Base-by-base conservation (phyloP, 2,329 filamentous ascomycete genomes). In the Stagonosporopsis chrysanthemi region DNA sequence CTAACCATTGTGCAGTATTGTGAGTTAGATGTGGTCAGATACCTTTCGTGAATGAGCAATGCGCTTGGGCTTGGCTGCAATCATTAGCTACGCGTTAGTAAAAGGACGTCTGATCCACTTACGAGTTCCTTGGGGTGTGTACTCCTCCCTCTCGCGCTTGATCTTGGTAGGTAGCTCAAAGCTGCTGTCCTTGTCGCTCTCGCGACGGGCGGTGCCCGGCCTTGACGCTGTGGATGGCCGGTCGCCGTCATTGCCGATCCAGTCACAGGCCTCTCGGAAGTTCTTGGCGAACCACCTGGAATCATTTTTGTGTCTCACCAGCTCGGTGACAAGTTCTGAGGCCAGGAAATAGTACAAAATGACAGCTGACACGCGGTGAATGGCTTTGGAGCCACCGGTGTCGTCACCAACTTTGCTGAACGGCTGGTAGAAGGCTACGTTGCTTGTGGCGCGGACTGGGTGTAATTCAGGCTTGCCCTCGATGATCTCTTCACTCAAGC, bases 271-370 rank as follows among this genome's bases (percentile, higher is more conserved):
- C 24, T 70, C 67, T 49, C 60, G 56, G 43, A 71, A 71, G 47
- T 68, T 71, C 38, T 68, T 68, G 36, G 68, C 66, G 41, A 71
- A 71, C 66, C 68, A 69, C 46, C 63, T 63, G 3, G 68, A 68
- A 52, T 69, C 67, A 24, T 63, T 58, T 22, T 66, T 65, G 7
- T 64, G 64, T 41, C 67, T 61, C 5, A 63, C 61, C 39, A 71
- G 52, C 58, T 70, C 66, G 42, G 61, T 63, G 49, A 70, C 65
- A 46, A 66, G 65, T 39, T 65, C 65, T 35, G 67, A 67, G 14
- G 66, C 66, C 43, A 70, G 36, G 36, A 70, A 69, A 43, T 68
- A 70, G 50, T 70, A 70, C 38, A 65, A 39, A 39, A 69, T 69
- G 35, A 69, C 61, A 12, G 67, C 66, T 19, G 67, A 69, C 2